Percentiles rank a stretch among this genome's conserved stretches.
These are phyloP conservation scores for Picocystis sp. DNA, from an alignment of 163 green algal genomes.

Conservation along the genomic window DNA sequence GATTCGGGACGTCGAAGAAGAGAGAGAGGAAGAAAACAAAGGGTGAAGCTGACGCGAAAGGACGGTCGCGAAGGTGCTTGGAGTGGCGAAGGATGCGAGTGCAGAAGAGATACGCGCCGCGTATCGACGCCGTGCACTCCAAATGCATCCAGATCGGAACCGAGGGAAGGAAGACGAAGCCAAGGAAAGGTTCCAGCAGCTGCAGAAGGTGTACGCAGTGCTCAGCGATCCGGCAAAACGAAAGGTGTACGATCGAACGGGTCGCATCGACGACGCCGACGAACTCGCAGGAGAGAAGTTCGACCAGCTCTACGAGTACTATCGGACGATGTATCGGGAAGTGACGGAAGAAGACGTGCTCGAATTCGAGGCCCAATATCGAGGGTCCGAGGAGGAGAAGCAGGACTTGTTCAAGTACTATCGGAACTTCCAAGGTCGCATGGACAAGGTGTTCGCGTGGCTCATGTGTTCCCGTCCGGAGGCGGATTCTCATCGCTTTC, in stretches of 20 bases:
- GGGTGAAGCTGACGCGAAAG: no score
- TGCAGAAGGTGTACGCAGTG: slow-evolving; percentile 71
- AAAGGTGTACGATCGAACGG: slow-evolving; percentile 80
- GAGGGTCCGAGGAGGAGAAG: slow-evolving; percentile 43
- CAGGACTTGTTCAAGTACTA: slow-evolving; percentile 51
- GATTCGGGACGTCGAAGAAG: no score
- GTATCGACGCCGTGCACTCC: slow-evolving; percentile 63
- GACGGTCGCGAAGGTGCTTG: slow-evolving; percentile 26
- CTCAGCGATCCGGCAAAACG: slow-evolving; percentile 67
- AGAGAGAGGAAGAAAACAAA: no score
- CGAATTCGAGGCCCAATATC: slow-evolving; percentile 42
- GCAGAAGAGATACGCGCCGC: slow-evolving; percentile 20
- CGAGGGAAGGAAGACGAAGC: slow-evolving; percentile 37
- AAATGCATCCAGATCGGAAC: slow-evolving; percentile 83
- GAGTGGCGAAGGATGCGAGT: slow-evolving; percentile 28
- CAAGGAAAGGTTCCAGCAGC: slow-evolving; percentile 59
- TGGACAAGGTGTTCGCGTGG: slow-evolving; percentile 59
- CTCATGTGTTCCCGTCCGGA: slow-evolving; percentile 51
- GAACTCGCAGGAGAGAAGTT: slow-evolving; percentile 41
- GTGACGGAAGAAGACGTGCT: slow-evolving; percentile 66
- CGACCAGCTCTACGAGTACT: slow-evolving; percentile 59
- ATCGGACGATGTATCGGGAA: slow-evolving; percentile 42
- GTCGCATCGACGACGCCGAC: slow-evolving; percentile 50
- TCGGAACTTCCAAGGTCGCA: slow-evolving; percentile 44
- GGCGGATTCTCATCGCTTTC: slow-evolving; percentile 56